These are phyloP conservation scores for Amniculicola lignicola DNA, from an alignment of 495 filamentous ascomycete species.

Conservation along the genomic window DNA sequence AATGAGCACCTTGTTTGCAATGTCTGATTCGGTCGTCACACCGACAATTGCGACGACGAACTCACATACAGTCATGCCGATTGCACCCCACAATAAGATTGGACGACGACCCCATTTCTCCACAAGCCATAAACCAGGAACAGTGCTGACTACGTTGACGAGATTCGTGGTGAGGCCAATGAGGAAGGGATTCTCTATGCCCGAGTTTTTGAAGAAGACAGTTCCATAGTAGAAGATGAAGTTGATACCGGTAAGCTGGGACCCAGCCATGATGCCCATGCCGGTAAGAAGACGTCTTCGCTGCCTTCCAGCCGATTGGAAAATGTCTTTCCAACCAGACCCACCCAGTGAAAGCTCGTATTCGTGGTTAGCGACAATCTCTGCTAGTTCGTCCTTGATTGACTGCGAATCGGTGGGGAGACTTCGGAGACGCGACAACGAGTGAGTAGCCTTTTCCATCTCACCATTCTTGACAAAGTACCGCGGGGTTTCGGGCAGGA, in stretches of 20 bases:
- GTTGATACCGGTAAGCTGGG: slow-evolving; percentile 63
- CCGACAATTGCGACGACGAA: slow-evolving; percentile 58
- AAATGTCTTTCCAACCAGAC: slow-evolving; percentile 64
- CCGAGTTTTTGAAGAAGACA: slow-evolving; percentile 61
- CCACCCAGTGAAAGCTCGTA: slow-evolving; percentile 66
- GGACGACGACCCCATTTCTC: slow-evolving; percentile 67
- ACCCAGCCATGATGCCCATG: slow-evolving; percentile 68
- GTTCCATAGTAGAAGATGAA: slow-evolving; percentile 59
- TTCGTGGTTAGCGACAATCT: slow-evolving; percentile 68
- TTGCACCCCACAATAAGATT: slow-evolving; percentile 65
- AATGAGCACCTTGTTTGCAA: slow-evolving; percentile 54
- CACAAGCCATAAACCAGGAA: slow-evolving; percentile 65
- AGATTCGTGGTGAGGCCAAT: slow-evolving; percentile 70
- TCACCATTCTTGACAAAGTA: slow-evolving; percentile 40
- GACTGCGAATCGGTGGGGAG: slow-evolving; percentile 58
- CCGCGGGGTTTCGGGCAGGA: slow-evolving; percentile 51
- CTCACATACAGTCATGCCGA: slow-evolving; percentile 65
- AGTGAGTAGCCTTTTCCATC: slow-evolving; percentile 48
- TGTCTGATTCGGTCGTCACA: slow-evolving; percentile 49
- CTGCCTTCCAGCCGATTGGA: slow-evolving; percentile 50
- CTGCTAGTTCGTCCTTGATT: slow-evolving; percentile 66
- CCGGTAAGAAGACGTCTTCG: slow-evolving; percentile 60
- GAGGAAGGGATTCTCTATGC: slow-evolving; percentile 60
- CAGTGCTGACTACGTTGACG: slow-evolving; percentile 70
- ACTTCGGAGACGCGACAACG: slow-evolving; percentile 50